Percentiles rank a stretch among this genome's conserved stretches.
Conservation (phyloP, 768 basidiomycete species). For the Hygrophorus russula region DNA sequence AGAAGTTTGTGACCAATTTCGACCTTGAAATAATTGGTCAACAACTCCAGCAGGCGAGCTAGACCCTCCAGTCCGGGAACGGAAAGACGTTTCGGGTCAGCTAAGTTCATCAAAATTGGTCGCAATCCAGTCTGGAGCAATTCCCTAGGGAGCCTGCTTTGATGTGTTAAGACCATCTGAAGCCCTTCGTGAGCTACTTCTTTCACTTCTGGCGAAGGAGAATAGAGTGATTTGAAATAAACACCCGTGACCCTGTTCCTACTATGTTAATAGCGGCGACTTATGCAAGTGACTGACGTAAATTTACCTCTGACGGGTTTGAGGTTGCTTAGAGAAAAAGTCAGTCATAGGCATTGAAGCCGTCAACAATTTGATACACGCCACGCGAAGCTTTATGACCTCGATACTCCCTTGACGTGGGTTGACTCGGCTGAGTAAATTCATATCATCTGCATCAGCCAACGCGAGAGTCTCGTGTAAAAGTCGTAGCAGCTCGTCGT, state of each 20-base stretch:
- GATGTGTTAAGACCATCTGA: constrained; percentile 78
- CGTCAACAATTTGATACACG: constrained; percentile 86
- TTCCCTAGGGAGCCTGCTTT: constrained; percentile 89
- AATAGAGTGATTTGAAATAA: constrained; percentile 98
- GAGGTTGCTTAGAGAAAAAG: constrained; percentile 77
- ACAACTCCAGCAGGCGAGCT: constrained; percentile 82
- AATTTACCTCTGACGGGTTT: constrained; percentile 73
- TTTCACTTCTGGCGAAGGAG: constrained; percentile 82
- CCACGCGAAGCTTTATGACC: constrained; percentile 82
- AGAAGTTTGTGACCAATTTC: constrained; percentile 97
- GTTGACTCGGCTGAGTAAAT: constrained; percentile 62
- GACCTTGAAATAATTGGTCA: constrained; percentile 99
- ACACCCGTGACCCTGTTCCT: constrained; percentile 74
- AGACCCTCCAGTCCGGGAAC: constrained; percentile 89
- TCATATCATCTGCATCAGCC: constrained; percentile 91
- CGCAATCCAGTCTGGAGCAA: constrained; percentile 90
- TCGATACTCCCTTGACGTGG: constrained; percentile 71
- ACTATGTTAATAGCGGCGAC: constrained; percentile 1
- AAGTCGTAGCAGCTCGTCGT: constrained; percentile 85
- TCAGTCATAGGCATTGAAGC: constrained; percentile 93
- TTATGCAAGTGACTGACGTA: background rate
- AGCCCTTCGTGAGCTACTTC: constrained; percentile 92
- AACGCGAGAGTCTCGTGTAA: constrained; percentile 90
- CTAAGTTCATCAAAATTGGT: constrained; percentile 95
- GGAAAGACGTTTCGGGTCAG: constrained; percentile 89